Evolutionary conservation across 176 grass and related monocot species (phyloP), one percentile per base, ranked within the genome.

Genomic region (Melocanna baccifera): DNA sequence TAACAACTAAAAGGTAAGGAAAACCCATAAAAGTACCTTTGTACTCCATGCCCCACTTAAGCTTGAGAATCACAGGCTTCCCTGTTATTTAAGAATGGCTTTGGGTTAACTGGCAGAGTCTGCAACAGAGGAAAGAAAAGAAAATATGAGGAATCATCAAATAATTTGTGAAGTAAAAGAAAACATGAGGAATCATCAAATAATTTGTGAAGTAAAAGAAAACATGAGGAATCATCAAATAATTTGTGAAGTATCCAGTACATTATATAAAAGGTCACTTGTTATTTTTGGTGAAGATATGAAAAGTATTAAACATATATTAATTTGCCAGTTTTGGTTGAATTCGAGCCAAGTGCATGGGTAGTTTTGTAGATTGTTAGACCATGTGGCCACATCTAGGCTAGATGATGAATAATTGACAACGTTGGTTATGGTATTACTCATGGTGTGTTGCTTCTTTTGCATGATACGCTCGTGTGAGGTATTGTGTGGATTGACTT

Each of bases 11-110:
- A 42, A 67, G 37, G 12, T 12, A 3, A 73, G 2, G 2, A 66
- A 67, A 39, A 8, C 20, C 29, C 19, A 80, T 80, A 39, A 88
- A 42, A 76, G 68, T 84, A 97, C 94, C 94, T 92, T 97, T 97
- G 51, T 97, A 94, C 78, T 97, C 94, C 94, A 97, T 97, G 51
- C 92, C 94, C 94, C 94, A 94, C 81, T 97, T 94, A 57, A 97
- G 84, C 73, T 92, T 97, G 39, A 97, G 90, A 57, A 92, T 92
- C 43, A 94, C 92, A 63, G 78, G 81, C 88, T 32, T 32, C 30
- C 30, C 30, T 2, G 92, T 97, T 94, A 78, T 92, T 94, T 73
- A 97, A 92, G 90, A 97, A 97, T 23, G 94, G 94, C 41, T 97
- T 94, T 3, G 94, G 94, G 75, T 97, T 94, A 52, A 94, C 94